phyloP scores from a whole-genome alignment of 2,329 filamentous ascomycete species.

The Leptographium galeiforme region DNA sequence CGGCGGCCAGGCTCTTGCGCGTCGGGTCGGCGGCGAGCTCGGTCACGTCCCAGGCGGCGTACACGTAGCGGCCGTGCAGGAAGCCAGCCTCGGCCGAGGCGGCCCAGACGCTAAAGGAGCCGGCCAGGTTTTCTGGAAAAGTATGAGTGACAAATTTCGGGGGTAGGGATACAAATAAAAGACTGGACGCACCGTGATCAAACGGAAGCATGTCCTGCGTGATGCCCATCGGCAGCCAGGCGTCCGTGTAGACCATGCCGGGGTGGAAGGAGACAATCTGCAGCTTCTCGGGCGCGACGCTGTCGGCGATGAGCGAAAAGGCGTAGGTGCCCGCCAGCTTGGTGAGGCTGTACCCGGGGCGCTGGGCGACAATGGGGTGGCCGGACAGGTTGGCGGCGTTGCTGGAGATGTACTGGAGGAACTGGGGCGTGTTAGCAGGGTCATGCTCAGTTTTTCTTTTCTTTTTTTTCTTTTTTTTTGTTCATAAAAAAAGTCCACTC shows the following conservation, averaged over 20 bases:
- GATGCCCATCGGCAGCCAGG: not conserved
- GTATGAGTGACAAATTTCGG: no score
- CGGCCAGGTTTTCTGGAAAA: conserved; percentile 5
- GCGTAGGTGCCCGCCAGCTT: conserved; percentile 12
- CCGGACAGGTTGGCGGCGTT: conserved; percentile 8
- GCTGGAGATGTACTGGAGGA: conserved; percentile 5
- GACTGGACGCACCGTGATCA: conserved; percentile 2
- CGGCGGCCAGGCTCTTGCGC: conserved; percentile 6
- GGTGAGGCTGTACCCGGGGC: conserved; percentile 11
- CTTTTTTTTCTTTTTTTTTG: no score
- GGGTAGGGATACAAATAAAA: no score
- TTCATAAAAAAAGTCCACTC: not conserved
- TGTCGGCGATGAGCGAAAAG: conserved; percentile 12
- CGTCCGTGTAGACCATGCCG: conserved; percentile 8
- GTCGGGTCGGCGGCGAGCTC: conserved; percentile 17
- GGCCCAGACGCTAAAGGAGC: conserved; percentile 25
- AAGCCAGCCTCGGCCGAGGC: conserved; percentile 24
- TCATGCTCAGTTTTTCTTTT: no score
- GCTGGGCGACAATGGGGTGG: conserved; percentile 11
- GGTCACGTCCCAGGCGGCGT: conserved; percentile 28
- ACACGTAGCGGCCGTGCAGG: conserved; percentile 25
- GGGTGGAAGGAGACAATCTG: conserved; percentile 15
- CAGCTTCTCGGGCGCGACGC: conserved; percentile 8
- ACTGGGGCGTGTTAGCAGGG: not conserved
- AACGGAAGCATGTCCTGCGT: conserved; percentile 4